phyloP scores from a whole-genome alignment of 2,329 filamentous ascomycete genomes.

The Nothomitra cinnamomea region DNA sequence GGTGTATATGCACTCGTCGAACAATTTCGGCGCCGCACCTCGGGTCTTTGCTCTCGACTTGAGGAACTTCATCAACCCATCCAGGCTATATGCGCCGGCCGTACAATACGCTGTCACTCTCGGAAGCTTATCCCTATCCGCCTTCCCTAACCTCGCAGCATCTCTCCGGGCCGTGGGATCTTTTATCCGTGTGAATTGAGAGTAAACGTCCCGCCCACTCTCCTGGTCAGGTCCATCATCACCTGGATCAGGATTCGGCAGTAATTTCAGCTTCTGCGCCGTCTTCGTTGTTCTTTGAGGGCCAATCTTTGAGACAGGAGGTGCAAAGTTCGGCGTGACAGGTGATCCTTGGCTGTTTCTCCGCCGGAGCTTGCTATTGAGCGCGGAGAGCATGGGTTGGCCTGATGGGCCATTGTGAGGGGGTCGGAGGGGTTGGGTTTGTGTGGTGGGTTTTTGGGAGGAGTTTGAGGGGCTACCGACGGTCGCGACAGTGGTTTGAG shows the following conservation, averaged over 20 bases:
- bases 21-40: constrained; percentile 73
- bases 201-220: constrained; percentile 88
- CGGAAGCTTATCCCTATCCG: constrained; percentile 71
- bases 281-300: constrained; percentile 91
- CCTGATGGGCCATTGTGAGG: constrained; percentile 16
- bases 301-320: constrained; percentile 54
- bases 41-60: constrained; percentile 67
- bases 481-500: constrained; percentile 46
- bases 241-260: constrained; percentile 74
- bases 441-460: constrained; percentile 15
- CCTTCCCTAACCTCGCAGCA: constrained; percentile 82
- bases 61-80: constrained; percentile 74
- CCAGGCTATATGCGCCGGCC: constrained; percentile 78
- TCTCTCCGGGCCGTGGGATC: constrained; percentile 85
- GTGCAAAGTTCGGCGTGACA: constrained; percentile 25
- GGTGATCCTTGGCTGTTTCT: constrained; percentile 66
- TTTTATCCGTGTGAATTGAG: constrained; percentile 94
- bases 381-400: constrained; percentile 52
- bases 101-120: constrained; percentile 95
- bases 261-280: constrained; percentile 90
- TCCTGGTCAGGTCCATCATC: constrained; percentile 71
- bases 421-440: constrained; percentile 22
- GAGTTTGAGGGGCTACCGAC: constrained; percentile 28
- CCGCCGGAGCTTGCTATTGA: constrained; percentile 77
- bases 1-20: constrained; percentile 95